Base-by-base conservation (phyloP, 78 protist species). In the Monocercomonoides exilis region DNA sequence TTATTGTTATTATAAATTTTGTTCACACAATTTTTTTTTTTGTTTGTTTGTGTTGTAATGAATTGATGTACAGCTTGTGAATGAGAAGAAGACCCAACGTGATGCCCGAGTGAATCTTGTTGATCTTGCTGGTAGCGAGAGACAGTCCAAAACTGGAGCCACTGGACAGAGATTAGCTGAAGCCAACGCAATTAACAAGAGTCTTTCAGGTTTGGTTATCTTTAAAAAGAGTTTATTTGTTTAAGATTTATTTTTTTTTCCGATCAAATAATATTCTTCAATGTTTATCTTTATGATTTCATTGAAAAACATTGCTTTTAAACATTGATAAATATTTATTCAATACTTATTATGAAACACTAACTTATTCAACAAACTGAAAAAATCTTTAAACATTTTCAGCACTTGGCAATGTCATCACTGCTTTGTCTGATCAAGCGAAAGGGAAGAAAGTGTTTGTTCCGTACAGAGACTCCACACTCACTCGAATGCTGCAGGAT, bases 391-490 rank as follows among this genome's bases (percentile, higher is more conserved):
- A n/a, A n/a, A n/a, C n/a, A n/a, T 86, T 92, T 43, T 77, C 92
- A 4, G 64, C 92, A 33, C 93, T 92, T 2, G 94, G 94, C 86
- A 91, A 89, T 36, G 94, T 91, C 41, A 95, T 95, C 46, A 80
- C 91, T 0, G 94, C 93, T 0, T 90, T 95, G 21, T 96, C 93
- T 1, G 94, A 94, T 79, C 34, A 43, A n/a, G 43, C 84, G 34
- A 38, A 11, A 33, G 34, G 36, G 43, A 34, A 44, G 6, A 93
- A 94, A 46, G 90, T 54, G 1, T 88, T 87, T 46, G 92, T 96
- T 2, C 97, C 99, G 2, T 96, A 95, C 84, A 92, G 99, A 33
- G 98, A 95, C 89, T 95, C 98, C 36, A 87, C 82, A 36, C 91
- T 96, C 41, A 96, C 99, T 42, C 63, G 91, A 36, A 85, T 91